Evolutionary conservation across 768 basidiomycete species (phyloP).

Genomic region (Naganishia vishniacii): DNA sequence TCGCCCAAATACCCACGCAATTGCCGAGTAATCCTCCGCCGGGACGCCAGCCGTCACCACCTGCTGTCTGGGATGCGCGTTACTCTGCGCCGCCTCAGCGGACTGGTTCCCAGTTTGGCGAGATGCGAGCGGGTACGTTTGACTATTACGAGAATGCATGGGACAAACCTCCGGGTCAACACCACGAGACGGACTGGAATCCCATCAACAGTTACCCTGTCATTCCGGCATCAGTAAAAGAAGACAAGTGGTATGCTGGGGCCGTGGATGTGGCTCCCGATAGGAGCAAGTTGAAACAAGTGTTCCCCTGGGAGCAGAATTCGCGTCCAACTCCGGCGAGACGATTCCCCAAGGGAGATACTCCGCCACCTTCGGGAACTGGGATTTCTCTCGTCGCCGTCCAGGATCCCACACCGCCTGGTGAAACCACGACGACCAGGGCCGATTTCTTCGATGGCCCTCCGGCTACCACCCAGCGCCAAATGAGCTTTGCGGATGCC

Average conservation of each 20-base stretch:
- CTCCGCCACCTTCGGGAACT: slow-evolving; percentile 38
- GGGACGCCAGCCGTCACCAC: slow-evolving; percentile 37
- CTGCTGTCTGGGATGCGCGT: slow-evolving; percentile 72
- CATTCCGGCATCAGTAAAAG: slow-evolving; percentile 61
- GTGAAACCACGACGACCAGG: background rate
- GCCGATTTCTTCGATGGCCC: background rate
- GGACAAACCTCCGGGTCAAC: slow-evolving; percentile 59
- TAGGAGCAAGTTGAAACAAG: slow-evolving; percentile 61
- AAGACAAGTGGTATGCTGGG: slow-evolving; percentile 62
- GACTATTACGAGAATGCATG: slow-evolving; percentile 80
- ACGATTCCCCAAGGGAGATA: slow-evolving; percentile 50
- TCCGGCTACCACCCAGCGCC: slow-evolving; percentile 55
- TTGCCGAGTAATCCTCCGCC: slow-evolving; percentile 37
- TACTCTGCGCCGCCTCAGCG: slow-evolving; percentile 69
- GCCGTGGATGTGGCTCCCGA: slow-evolving; percentile 58
- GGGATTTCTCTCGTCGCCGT: background rate
- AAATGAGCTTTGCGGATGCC: slow-evolving; percentile 50
- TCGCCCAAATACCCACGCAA: slow-evolving; percentile 23
- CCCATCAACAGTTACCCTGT: slow-evolving; percentile 53
- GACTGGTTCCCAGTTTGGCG: slow-evolving; percentile 52
- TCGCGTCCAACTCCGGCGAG: slow-evolving; percentile 33
- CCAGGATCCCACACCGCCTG: slow-evolving; percentile 10
- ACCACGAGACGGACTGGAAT: slow-evolving; percentile 26
- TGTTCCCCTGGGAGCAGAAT: slow-evolving; percentile 90
- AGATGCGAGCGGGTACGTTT: slow-evolving; percentile 58